Evolutionary conservation across 148 eudicot genomes (phyloP), one percentile per base, ranked within the genome.

Genomic region (Salicornia ramosissima): DNA sequence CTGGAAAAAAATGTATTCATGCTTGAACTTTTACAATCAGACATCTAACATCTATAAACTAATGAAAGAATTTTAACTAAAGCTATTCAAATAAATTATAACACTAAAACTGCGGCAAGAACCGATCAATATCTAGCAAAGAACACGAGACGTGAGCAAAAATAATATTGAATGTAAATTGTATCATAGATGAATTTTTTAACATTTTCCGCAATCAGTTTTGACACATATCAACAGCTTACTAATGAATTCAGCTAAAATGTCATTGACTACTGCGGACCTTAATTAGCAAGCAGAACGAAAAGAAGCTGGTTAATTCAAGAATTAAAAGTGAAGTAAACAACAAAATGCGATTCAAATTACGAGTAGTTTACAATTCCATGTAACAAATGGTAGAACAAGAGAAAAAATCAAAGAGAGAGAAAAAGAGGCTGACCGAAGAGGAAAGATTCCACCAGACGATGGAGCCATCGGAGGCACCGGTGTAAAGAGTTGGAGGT

Each of bases 401-500:
- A 4, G 1, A 18, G 12, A 39, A 6, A 49, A 49, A 49, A 14
- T 4, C n/a, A 19, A 49, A 31, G 31, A 25, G 47, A 30, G 63
- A 25, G 65, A 5, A 62, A 77, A 63, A 66, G 53, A 64, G 33
- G 64, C 71, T 46, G 4, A 72, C 33, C 42, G 68, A 72, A 15
- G 74, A 66, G 60, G 65, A 71, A 63, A 89, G 66, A 72, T 82
- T 86, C 99, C 99, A 95, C 91, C 91, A 91, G 85, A 87, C 75
- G 81, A 95, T 78, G 85, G 96, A 86, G 87, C 99, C 99, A 81
- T 95, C 96, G 59, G 88, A 78, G 60, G 91, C 97, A 85, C 91
- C 99, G 77, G 99, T 95, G 84, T 87, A 95, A 18, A 95, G 86
- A 75, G 93, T 83, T 16, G 91, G 83, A 18, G 97, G 97, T 4